Base-by-base conservation (phyloP, 75 land plant genomes). In the Pinus taeda region DNA sequence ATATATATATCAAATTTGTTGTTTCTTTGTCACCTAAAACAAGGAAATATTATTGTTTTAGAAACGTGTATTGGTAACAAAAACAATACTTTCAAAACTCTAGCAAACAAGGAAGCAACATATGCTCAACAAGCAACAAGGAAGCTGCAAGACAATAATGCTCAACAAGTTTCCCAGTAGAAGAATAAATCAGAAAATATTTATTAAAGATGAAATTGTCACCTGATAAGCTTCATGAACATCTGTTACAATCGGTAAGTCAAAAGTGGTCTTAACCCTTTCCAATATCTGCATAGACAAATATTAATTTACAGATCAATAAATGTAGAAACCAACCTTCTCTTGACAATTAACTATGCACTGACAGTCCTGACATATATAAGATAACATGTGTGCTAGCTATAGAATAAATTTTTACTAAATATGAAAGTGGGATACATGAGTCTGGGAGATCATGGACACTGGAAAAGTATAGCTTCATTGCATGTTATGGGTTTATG, bases 191-290 rank as follows among this genome's bases (percentile, higher is more conserved):
- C 45, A 62, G 17, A 60, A 37, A 26, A 8, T 14, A 59, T 33
- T 4, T 2, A 73, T 56, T n/a, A 11, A 58, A 55, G 57, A 73
- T 49, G 21, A 71, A 59, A 1, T 3, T 30, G 20, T 78, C 63
- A 95, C 98, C 96, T 93, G 99, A 61, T 70, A 63, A 55, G 88
- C 45, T 74, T 97, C 99, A 83, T 97, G 99, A 21, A 97, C 99
- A 79, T 97, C 99, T 57, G 99, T 97, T 0, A 97, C 91, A 58
- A 97, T 87, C 17, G 98, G 98, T 18, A 97, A 69, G 65, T 85
- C 95, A 86, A 81, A 91, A 3, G 88, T 79, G 56, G 85, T 29
- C 80, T 97, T 97, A 39, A 95, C 98, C 80, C 88, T 91, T 74
- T 97, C 95, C 83, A 97, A 88, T 21, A 97, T 93, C 98, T 95